Base-by-base conservation (phyloP, 73 alveolate genomes). In the Paraurostyla sp. region DNA sequence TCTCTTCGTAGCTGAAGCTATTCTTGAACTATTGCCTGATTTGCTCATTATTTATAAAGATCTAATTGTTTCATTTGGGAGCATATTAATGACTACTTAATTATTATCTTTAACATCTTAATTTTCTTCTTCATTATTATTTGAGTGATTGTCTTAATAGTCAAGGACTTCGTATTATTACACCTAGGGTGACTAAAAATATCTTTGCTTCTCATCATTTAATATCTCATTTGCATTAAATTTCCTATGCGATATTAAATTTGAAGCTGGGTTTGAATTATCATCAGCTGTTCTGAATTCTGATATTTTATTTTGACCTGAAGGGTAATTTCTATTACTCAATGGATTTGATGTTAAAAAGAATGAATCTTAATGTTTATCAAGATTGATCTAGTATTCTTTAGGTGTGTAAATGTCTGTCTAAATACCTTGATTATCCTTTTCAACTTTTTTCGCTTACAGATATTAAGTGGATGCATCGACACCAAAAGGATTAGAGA, bases 201-300 rank as follows among this genome's bases (percentile, higher is more conserved):
- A n/a, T n/a, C n/a, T n/a, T n/a, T n/a, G n/a, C n/a, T n/a, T n/a
- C n/a, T n/a, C n/a, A n/a, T 60, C 32, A 16, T 60, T 50, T 13
- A 33, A 20, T 7, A 60, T 13, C 3, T 60, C 50, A 33, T 60
- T 60, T 9, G 9, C 7, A 23, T 25, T 60, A 65, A 22, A 35
- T 38, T 58, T 65, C 25, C 58, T 65, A 32, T 33, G 42, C 2
- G 82, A 38, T 38, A 38, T 65, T 2, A 18, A 33, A 65, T 65
- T 3, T 38, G 82, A 65, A 15, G 9, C 36, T 18, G 58, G 56
- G 82, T 38, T 38, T 2, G 59, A 7, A 6, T 18, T 1, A n/a
- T 65, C 82, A 32, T 65, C 82, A 38, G 9, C 41, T 38, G 82
- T 65, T 30, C 41, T 65, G 23, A 65, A 38, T 22, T 65, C 82